These are phyloP conservation scores for Thamnidium elegans DNA, from an alignment of 192 early-diverging fungal species.

Conservation along the genomic window DNA sequence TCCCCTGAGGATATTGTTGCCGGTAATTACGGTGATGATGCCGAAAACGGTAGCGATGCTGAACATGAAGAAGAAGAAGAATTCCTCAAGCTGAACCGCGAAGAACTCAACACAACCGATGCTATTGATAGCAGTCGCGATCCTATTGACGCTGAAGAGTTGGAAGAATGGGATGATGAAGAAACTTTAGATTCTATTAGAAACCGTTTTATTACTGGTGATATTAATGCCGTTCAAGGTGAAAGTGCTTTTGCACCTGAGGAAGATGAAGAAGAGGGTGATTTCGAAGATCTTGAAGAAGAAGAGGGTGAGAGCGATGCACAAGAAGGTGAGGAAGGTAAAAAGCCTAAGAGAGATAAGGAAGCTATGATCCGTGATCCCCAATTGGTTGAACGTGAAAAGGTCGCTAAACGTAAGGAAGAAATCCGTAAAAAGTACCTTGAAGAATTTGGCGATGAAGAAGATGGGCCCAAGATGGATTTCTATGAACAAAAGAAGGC, in stretches of 20 bases:
- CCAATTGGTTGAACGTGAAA: slow-evolving; percentile 58
- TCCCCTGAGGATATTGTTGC: slow-evolving; percentile 47
- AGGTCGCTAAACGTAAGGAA: slow-evolving; percentile 79
- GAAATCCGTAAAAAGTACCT: slow-evolving; percentile 94
- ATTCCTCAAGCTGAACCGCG: slow-evolving; percentile 58
- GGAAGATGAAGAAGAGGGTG: slow-evolving; percentile 64
- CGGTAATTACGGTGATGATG: slow-evolving; percentile 37
- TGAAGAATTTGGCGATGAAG: slow-evolving; percentile 81
- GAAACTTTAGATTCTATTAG: slow-evolving; percentile 66
- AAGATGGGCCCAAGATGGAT: slow-evolving; percentile 58
- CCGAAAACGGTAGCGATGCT: slow-evolving; percentile 21
- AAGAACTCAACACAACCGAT: slow-evolving; percentile 26
- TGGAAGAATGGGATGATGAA: slow-evolving; percentile 69
- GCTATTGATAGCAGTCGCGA: slow-evolving; percentile 71
- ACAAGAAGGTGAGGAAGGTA: slow-evolving; percentile 30
- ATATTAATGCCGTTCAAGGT: slow-evolving; percentile 37
- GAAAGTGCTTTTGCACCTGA: slow-evolving; percentile 20
- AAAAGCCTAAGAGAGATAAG: slow-evolving; percentile 34
- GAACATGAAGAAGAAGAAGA: slow-evolving; percentile 35
- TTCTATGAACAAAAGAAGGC: slow-evolving; percentile 91
- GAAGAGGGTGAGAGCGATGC: slow-evolving; percentile 72
- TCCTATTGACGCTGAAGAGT: slow-evolving; percentile 50
- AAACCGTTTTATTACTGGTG: slow-evolving; percentile 77
- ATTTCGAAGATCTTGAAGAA: slow-evolving; percentile 73
- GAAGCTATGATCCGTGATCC: slow-evolving; percentile 35